Evolutionary conservation across 1,139 yeast genomes (phyloP).

Genomic region (Geotrichum klebahnii): DNA sequence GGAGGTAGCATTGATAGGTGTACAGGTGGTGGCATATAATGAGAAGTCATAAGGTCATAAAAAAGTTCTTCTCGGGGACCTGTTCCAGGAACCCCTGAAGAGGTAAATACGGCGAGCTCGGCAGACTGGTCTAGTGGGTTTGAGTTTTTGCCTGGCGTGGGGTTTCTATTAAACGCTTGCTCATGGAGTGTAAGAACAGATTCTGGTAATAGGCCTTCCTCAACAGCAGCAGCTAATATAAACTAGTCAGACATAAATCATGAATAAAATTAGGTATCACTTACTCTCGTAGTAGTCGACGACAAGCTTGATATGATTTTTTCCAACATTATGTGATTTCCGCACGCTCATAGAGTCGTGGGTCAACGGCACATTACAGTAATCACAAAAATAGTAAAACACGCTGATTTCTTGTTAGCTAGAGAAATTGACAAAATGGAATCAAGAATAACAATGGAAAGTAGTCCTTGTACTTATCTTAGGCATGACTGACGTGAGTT

Average conservation of each 20-base stretch:
- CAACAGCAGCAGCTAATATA: conserved; percentile 29
- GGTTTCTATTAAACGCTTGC: conserved; percentile 22
- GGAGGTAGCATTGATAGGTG: conserved; percentile 28
- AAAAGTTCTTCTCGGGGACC: conserved; percentile 21
- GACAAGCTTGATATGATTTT: conserved; percentile 69
- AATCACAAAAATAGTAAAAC: conserved; percentile 19
- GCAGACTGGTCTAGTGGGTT: conserved; percentile 27
- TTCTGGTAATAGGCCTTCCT: conserved; percentile 30
- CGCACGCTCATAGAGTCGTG: conserved; percentile 88
- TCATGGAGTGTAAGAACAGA: conserved; percentile 20
- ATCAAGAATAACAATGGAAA: too few species aligned
- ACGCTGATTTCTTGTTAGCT: conserved; percentile 34
- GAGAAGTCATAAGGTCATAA: conserved; percentile 18
- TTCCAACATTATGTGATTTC: conserved; percentile 75
- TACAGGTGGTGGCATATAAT: conserved; percentile 28
- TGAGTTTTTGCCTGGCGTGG: conserved; percentile 17
- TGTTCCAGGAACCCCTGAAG: conserved; percentile 28
- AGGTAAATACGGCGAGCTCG: conserved; percentile 23
- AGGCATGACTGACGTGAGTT: conserved; percentile 26
- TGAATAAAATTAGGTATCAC: conserved; percentile 18
- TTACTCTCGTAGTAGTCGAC: conserved; percentile 67
- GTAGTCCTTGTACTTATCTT: conserved; percentile 35
- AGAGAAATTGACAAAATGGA: conserved; percentile 31
- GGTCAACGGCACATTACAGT: conserved; percentile 48
- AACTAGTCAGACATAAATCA: conserved; percentile 13